Evolutionary conservation across 805 yeast genomes (phyloP), one percentile per base, ranked within the genome.

Genomic region (Candida methanosorbosa): DNA sequence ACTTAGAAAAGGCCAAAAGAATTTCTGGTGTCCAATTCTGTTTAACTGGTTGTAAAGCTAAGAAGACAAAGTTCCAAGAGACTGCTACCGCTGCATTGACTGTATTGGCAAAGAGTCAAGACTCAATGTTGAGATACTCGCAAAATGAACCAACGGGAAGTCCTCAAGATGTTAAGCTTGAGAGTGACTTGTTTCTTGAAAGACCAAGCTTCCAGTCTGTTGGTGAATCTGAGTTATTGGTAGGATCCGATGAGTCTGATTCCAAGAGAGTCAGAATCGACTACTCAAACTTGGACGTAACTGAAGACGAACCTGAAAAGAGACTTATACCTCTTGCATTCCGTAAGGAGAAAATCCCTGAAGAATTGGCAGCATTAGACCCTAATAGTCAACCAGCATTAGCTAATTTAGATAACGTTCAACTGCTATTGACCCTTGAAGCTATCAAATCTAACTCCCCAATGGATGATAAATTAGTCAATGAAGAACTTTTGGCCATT

Each of bases 41-140:
- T 1, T 59, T 90, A 30, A 82, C 97, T 1, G 97, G 97, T 44
- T 83, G 92, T 37, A 78, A 78, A 45, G 96, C 95, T 9, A 81
- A 78, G 52, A 68, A 92, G 50, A 90, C 97, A 4, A 83, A 83
- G 54, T 84, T 64, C 54, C 97, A 90, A 59, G 68, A 68, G 32
- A 68, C 64, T 23, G 74, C 78, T n/a, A 72, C 80, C 18, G 72
- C 95, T 1, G 75, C 85, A 27, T 68, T 90, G 39, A 70, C 88
- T 13, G 72, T 86, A 18, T 58, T 90, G 16, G 97, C 97, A 2
- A 70, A 73, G 36, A 65, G 73, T 33, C 50, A 59, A 17, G 52
- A 49, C 2, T 36, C 56, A 19, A 39, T 54, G 26, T 32, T 48
- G 5, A 39, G 44, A 22, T 33, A 36, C 15, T 37, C 34, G n/a